Evolutionary conservation across 495 filamentous ascomycete species (phyloP).

Genomic region (Penicillium pulvis): DNA sequence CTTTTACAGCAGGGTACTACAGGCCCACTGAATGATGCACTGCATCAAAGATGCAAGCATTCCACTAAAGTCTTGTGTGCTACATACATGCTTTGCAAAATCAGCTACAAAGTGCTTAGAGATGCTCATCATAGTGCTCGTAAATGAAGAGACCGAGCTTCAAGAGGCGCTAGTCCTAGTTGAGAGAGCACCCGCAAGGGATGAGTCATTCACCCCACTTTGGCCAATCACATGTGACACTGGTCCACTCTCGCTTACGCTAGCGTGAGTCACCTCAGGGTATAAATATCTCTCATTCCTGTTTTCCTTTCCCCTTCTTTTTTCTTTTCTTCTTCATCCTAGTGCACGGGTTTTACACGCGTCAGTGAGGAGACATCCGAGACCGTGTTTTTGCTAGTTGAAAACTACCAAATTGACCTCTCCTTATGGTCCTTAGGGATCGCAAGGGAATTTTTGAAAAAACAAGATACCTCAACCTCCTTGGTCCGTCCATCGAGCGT

Average conservation of each 20-base stretch:
- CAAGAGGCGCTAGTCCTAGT: conserved; percentile 12
- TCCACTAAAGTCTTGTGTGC: background rate
- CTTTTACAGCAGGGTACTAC: background rate
- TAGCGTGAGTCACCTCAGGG: conserved; percentile 26
- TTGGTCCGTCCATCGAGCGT: conserved; percentile 26
- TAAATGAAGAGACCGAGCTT: background rate
- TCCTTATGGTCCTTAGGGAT: conserved; percentile 47
- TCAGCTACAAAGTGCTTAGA: background rate
- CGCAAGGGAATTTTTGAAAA: conserved; percentile 56
- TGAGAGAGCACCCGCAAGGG: background rate
- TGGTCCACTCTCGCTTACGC: conserved; percentile 30
- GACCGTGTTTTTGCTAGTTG: conserved; percentile 62
- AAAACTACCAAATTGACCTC: conserved; percentile 58
- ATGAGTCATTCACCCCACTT: conserved; percentile 11
- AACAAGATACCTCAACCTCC: conserved; percentile 29
- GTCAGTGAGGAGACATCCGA: conserved; percentile 61
- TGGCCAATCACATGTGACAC: background rate
- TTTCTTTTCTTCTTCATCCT: conserved; percentile 50
- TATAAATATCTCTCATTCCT: conserved; percentile 24
- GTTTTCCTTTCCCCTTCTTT: conserved; percentile 30
- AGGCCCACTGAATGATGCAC: background rate
- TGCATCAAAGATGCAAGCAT: background rate
- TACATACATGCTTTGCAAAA: background rate
- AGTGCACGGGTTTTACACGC: conserved; percentile 59
- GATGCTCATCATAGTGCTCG: background rate